Conservation (phyloP, 805 yeast species). For the Barnettozyma pratensis region DNA sequence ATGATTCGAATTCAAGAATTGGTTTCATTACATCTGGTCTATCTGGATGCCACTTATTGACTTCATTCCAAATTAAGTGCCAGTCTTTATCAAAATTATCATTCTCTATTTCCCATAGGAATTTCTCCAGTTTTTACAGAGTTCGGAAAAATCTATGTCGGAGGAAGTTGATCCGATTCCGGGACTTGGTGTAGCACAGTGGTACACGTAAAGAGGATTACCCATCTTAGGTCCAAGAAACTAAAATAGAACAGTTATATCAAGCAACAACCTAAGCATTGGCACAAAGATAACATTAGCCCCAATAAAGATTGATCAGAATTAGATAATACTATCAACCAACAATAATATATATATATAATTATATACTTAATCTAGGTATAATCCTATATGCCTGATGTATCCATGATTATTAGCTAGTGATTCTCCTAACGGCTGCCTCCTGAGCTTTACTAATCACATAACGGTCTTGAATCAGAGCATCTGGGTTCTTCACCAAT, state of each 20-base stretch:
- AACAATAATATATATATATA: no score
- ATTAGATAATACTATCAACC: no score
- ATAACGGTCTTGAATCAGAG: slow-evolving; percentile 1
- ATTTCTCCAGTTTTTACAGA: neutral
- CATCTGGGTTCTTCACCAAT: slow-evolving; percentile 4
- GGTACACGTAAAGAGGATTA: no score
- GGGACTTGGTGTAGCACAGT: no score
- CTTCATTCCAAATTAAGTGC: slow-evolving; percentile 35
- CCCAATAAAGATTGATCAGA: no score
- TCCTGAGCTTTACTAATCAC: slow-evolving; percentile 14
- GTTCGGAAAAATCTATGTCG: neutral
- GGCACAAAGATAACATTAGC: no score
- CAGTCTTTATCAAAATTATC: slow-evolving; percentile 32
- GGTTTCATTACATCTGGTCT: slow-evolving; percentile 34
- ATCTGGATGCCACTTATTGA: slow-evolving; percentile 33
- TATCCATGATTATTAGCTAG: neutral
- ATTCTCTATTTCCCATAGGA: slow-evolving; percentile 8
- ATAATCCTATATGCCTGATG: no score
- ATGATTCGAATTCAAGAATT: slow-evolving; percentile 26
- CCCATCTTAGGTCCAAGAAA: no score
- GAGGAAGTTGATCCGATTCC: no score
- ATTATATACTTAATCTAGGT: no score
- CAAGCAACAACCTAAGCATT: no score
- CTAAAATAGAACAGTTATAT: neutral
- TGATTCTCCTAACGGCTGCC: slow-evolving; percentile 24